A percentile compares a stretch with the other conserved stretches of the same genome.
Conservation (phyloP, 495 filamentous ascomycete species). For the Oleoguttula mirabilis region DNA sequence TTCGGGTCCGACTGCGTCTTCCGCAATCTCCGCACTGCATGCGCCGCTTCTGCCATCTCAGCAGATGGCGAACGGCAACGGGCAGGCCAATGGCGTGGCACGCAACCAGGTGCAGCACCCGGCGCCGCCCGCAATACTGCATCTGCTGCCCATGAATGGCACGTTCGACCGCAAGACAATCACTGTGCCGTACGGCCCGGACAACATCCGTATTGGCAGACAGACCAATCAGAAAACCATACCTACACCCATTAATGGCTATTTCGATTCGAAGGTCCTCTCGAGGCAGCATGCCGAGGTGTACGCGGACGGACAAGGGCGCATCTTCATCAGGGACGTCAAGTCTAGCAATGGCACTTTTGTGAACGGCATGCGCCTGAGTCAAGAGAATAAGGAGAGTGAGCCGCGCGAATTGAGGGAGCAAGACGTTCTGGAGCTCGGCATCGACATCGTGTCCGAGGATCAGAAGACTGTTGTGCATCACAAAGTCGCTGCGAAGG, state of each 20-base stretch:
- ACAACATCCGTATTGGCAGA: conserved; percentile 80
- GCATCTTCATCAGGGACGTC: conserved; percentile 91
- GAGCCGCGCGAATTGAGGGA: conserved; percentile 85
- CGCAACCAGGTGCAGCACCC: conserved; percentile 40
- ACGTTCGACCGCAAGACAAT: conserved; percentile 97
- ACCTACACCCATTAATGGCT: conserved; percentile 79
- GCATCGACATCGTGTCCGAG: conserved; percentile 96
- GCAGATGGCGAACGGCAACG: conserved; percentile 44
- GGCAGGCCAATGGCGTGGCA: conserved; percentile 53
- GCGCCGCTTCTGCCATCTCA: conserved; percentile 67
- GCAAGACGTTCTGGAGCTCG: conserved; percentile 78
- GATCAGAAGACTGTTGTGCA: conserved; percentile 97
- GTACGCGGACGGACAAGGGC: conserved; percentile 80
- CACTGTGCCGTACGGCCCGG: conserved; percentile 74
- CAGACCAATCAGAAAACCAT: conserved; percentile 95
- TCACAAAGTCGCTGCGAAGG: conserved; percentile 91
- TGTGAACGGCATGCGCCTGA: conserved; percentile 83
- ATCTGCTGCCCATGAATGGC: conserved; percentile 74
- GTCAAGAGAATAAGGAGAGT: conserved; percentile 85
- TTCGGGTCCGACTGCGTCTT: conserved; percentile 51
- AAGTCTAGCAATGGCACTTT: conserved; percentile 98
- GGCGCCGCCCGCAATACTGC: conserved; percentile 61
- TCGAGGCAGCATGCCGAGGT: conserved; percentile 93
- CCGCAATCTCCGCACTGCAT: conserved; percentile 61
- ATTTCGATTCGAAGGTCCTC: conserved; percentile 94